These are phyloP conservation scores for Aspergillus unguis DNA, from an alignment of 2,329 filamentous ascomycete species.

Conservation along the genomic window DNA sequence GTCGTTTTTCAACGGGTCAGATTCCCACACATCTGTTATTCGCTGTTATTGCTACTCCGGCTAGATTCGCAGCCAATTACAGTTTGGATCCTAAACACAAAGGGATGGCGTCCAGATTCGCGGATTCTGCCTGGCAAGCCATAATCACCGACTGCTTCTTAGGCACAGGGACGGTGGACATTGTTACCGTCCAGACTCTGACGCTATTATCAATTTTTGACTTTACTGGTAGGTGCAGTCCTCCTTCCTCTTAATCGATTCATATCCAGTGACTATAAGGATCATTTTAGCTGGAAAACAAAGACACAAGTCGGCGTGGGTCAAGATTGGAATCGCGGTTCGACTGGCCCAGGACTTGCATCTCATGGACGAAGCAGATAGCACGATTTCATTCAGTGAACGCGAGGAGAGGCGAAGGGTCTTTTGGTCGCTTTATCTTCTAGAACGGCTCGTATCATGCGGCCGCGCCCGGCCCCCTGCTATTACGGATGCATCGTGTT, in stretches of 20 bases:
- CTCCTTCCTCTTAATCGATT: neutral
- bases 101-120: neutral
- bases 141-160: neutral
- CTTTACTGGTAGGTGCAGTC: neutral
- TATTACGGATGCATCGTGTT: conserved; percentile 34
- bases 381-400: conserved; percentile 19
- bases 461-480: conserved; percentile 34
- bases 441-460: conserved; percentile 39
- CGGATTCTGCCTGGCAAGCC: neutral
- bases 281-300: neutral
- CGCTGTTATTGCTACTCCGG: neutral
- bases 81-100: too few relatives aligned
- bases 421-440: conserved; percentile 42
- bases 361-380: conserved; percentile 22
- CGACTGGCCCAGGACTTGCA: neutral
- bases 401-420: conserved; percentile 35
- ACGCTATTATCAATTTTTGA: neutral
- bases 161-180: neutral
- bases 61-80: neutral
- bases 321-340: neutral
- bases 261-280: neutral
- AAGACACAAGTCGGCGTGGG: neutral
- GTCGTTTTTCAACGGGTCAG: neutral
- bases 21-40: neutral
- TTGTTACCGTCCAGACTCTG: neutral